These are phyloP conservation scores for Corylus avellana DNA, from an alignment of 306 rosid species.

Conservation along the genomic window DNA sequence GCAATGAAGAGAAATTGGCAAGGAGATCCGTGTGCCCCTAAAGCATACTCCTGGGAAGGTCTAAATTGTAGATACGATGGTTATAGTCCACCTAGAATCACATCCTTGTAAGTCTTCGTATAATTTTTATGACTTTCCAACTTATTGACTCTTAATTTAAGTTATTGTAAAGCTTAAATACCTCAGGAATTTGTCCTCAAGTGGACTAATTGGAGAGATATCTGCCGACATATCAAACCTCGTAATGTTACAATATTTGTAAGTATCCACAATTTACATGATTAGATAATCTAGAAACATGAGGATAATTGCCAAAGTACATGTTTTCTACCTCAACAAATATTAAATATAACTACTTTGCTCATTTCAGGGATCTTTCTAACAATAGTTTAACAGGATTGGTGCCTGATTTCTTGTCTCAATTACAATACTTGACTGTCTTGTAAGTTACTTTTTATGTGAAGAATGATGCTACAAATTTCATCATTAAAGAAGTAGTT, in stretches of 20 bases:
- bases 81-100: slow-evolving; percentile 49
- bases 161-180: slow-evolving; percentile 6
- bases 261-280: slow-evolving; percentile 24
- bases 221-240: slow-evolving; percentile 39
- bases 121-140: background rate
- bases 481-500: background rate
- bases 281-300: background rate
- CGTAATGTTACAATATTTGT: slow-evolving; percentile 44
- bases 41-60: slow-evolving; percentile 51
- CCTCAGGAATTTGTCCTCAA: slow-evolving; percentile 49
- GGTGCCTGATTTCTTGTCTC: slow-evolving; percentile 37
- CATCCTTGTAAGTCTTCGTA: slow-evolving; percentile 44
- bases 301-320: background rate
- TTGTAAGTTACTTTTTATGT: slow-evolving; percentile 38
- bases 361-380: slow-evolving; percentile 57
- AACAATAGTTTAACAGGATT: slow-evolving; percentile 46
- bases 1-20: slow-evolving; percentile 48
- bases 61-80: slow-evolving; percentile 39
- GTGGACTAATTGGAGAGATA: slow-evolving; percentile 49
- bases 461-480: background rate
- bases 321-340: background rate
- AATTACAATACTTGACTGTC: slow-evolving; percentile 30
- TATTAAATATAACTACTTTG: background rate
- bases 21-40: slow-evolving; percentile 66
- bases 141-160: background rate